phyloP scores from a whole-genome alignment of 305 asterid genomes.

The Plantago rigida region DNA sequence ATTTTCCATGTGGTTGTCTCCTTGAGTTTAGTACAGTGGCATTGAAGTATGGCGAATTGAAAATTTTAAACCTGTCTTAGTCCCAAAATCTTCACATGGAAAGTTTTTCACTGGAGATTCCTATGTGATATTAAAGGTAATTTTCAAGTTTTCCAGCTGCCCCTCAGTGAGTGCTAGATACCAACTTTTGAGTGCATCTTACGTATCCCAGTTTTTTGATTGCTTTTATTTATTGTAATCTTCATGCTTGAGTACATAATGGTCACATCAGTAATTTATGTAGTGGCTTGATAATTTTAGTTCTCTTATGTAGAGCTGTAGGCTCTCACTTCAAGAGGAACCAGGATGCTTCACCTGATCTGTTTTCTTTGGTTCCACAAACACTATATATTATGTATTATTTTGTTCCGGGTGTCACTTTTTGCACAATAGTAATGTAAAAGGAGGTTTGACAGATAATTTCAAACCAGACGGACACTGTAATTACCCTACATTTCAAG shows the following conservation, averaged over 20 bases:
- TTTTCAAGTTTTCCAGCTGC: slow-evolving; percentile 2
- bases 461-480: too few species aligned
- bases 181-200: slow-evolving; percentile 10
- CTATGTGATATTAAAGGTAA: slow-evolving; percentile 79
- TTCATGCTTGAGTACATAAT: slow-evolving; percentile 7
- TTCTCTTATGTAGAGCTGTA: not conserved
- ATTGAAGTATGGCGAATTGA: slow-evolving; percentile 90
- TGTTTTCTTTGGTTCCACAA: not conserved
- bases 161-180: slow-evolving; percentile 5
- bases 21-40: slow-evolving; percentile 68
- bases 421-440: too few species aligned
- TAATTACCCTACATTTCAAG: too few species aligned
- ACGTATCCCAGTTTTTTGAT: not conserved
- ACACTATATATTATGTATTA: not conserved
- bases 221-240: slow-evolving; percentile 1
- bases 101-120: slow-evolving; percentile 85
- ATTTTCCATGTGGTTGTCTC: slow-evolving; percentile 28
- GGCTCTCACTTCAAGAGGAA: slow-evolving; percentile 4
- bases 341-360: slow-evolving; percentile 1
- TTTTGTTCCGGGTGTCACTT: too few species aligned
- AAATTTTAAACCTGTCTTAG: slow-evolving; percentile 56
- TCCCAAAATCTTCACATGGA: slow-evolving; percentile 62
- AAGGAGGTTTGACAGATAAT: too few species aligned
- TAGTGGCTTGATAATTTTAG: not conserved
- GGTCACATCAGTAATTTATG: not conserved